A percentile compares a stretch with the other conserved stretches of the same genome.
phyloP scores from a whole-genome alignment of 2,329 filamentous ascomycete genomes.

The Scorias spongiosa region DNA sequence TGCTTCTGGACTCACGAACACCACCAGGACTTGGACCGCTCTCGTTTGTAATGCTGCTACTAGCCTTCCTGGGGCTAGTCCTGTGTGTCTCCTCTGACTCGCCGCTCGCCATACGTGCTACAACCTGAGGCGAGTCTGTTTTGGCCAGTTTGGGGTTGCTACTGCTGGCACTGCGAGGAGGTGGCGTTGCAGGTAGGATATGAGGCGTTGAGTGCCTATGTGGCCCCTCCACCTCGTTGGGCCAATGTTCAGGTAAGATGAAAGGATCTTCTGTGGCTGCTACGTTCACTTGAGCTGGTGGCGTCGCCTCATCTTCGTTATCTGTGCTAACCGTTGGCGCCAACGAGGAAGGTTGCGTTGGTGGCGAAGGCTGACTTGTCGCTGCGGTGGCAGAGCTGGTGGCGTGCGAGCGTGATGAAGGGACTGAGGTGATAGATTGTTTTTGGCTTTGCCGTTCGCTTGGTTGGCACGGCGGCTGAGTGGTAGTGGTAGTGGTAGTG shows the following conservation, averaged over 20 bases:
- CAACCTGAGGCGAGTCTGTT: constrained; percentile 9
- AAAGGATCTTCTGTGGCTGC: constrained; percentile 10
- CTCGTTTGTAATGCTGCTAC: neutral
- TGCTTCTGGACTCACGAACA: constrained; percentile 18
- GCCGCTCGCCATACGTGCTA: constrained; percentile 13
- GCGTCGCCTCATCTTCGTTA: constrained; percentile 12
- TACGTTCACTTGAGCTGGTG: constrained; percentile 3
- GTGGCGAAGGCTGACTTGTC: constrained; percentile 16
- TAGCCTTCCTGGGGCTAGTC: constrained; percentile 4
- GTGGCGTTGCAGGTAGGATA: constrained; percentile 8
- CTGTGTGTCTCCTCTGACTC: constrained; percentile 7
- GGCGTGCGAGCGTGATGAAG: constrained; percentile 19
- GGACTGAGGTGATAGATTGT: constrained; percentile 10
- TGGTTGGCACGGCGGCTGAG: constrained; percentile 5
- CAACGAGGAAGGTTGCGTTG: constrained; percentile 20
- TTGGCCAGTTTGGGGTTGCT: constrained; percentile 3
- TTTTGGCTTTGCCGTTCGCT: constrained; percentile 5
- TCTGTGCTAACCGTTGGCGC: constrained; percentile 4
- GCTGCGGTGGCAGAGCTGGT: constrained; percentile 18
- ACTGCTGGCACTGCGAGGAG: constrained; percentile 3
- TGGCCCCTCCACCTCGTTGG: constrained; percentile 9
- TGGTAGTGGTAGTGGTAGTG: constrained; percentile 4
- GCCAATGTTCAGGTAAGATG: constrained; percentile 8
- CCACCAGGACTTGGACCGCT: constrained; percentile 2
- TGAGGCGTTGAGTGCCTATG: constrained; percentile 11